Conservation (phyloP, 2,329 filamentous ascomycete genomes). For the Fusarium keratoplasticum region DNA sequence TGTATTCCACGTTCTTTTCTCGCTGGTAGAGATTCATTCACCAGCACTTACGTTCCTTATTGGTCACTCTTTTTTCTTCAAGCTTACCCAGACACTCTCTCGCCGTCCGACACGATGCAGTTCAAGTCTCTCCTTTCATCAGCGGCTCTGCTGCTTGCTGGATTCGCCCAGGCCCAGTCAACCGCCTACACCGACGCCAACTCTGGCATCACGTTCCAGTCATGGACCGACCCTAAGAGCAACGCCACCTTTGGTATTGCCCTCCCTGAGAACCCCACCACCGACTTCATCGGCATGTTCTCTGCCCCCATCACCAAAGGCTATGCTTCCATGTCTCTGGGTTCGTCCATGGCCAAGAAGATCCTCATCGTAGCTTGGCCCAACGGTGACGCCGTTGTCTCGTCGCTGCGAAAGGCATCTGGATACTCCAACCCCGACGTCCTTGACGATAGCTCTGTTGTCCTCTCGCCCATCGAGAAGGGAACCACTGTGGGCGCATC, state of each 20-base stretch:
- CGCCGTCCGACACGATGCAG: slow-evolving; percentile 24
- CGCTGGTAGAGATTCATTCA: slow-evolving; percentile 7
- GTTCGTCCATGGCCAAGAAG: slow-evolving; percentile 67
- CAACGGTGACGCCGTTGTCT: slow-evolving; percentile 63
- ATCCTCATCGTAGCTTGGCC: slow-evolving; percentile 71
- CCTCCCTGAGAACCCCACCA: slow-evolving; percentile 62
- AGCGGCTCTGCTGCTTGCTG: slow-evolving; percentile 33
- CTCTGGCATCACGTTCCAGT: slow-evolving; percentile 66
- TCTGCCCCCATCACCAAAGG: slow-evolving; percentile 61
- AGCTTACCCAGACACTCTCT: not conserved
- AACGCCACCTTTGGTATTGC: slow-evolving; percentile 66
- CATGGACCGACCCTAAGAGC: slow-evolving; percentile 57
- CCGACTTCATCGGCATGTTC: slow-evolving; percentile 68
- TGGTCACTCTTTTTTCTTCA: slow-evolving; percentile 4
- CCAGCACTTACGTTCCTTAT: not conserved
- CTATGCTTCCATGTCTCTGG: slow-evolving; percentile 67
- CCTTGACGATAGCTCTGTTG: slow-evolving; percentile 68
- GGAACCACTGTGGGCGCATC: slow-evolving; percentile 67
- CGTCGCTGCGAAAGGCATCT: slow-evolving; percentile 67
- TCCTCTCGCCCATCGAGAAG: slow-evolving; percentile 66
- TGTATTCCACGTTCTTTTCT: slow-evolving; percentile 24
- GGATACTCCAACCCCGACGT: slow-evolving; percentile 69
- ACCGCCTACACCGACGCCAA: slow-evolving; percentile 55
- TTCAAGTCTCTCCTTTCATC: slow-evolving; percentile 31
- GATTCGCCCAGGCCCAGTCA: slow-evolving; percentile 21